phyloP scores from a whole-genome alignment of 441 rosid genomes.

The Dalechampia spathulata region DNA sequence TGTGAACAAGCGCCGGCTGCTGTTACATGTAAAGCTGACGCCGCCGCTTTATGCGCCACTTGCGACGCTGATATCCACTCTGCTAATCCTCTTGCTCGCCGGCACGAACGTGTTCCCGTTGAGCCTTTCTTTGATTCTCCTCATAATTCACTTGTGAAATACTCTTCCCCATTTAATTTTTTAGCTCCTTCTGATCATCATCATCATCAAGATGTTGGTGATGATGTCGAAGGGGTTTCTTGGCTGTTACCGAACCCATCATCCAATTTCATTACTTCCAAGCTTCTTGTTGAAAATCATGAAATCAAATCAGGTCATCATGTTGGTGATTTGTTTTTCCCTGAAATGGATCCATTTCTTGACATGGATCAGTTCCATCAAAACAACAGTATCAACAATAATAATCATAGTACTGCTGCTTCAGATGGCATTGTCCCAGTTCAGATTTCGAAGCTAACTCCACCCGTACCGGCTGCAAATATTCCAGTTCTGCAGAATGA shows the following conservation, averaged over 20 bases:
- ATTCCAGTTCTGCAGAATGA: constrained; percentile 33
- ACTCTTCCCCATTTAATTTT: constrained; percentile 26
- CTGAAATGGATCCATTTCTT: constrained; percentile 46
- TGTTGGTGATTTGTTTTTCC: constrained; percentile 28
- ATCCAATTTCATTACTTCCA: constrained; percentile 27
- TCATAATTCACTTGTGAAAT: constrained; percentile 30
- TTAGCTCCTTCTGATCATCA: constrained; percentile 27
- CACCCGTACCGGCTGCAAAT: background rate
- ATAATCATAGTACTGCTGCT: constrained; percentile 19
- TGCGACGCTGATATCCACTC: constrained; percentile 95
- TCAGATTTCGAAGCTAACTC: constrained; percentile 44
- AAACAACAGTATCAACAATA: too few species aligned
- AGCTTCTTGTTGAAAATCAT: constrained; percentile 19
- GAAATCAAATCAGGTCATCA: constrained; percentile 25
- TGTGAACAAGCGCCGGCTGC: constrained; percentile 94
- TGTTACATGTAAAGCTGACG: constrained; percentile 90
- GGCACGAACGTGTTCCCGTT: constrained; percentile 79
- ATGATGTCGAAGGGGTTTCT: constrained; percentile 50
- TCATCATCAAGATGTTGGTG: constrained; percentile 17
- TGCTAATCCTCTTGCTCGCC: constrained; percentile 75
- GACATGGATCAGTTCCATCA: constrained; percentile 41
- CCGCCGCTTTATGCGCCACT: constrained; percentile 76
- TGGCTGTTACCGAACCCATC: constrained; percentile 57
- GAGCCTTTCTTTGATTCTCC: constrained; percentile 61
- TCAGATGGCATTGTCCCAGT: constrained; percentile 74